Conservation (phyloP, 1,139 yeast species). For the Citeromyces hawaiiensis region DNA sequence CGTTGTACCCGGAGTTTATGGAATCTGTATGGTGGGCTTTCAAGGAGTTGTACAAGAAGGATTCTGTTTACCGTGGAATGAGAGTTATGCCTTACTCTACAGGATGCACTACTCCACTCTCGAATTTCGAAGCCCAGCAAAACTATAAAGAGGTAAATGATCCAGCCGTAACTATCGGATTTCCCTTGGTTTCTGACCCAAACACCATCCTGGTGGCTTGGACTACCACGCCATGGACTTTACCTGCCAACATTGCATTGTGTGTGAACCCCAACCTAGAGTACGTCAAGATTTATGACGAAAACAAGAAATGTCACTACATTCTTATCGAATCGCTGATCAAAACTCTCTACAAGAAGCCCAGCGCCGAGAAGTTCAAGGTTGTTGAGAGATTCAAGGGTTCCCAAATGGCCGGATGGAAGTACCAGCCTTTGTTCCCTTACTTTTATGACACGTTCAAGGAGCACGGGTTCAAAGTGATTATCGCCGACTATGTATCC, state of each 20-base stretch:
- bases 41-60: constrained; percentile 73
- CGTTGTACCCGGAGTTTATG: constrained; percentile 91
- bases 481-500: constrained; percentile 74
- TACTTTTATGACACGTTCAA: constrained; percentile 67
- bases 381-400: constrained; percentile 74
- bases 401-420: constrained; percentile 60
- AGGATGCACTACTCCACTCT: constrained; percentile 90
- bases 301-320: constrained; percentile 67
- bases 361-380: constrained; percentile 78
- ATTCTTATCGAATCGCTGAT: constrained; percentile 74
- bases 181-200: constrained; percentile 70
- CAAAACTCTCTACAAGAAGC: constrained; percentile 82
- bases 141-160: constrained; percentile 95
- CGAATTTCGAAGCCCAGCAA: constrained; percentile 97
- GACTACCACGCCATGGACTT: constrained; percentile 99
- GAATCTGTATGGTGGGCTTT: constrained; percentile 99
- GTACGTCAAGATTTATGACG: constrained; percentile 85
- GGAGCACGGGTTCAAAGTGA: constrained; percentile 71
- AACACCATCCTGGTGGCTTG: constrained; percentile 84
- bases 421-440: constrained; percentile 73
- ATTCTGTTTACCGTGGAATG: constrained; percentile 84
- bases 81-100: constrained; percentile 99
- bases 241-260: constrained; percentile 85
- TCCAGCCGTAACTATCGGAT: constrained; percentile 91
- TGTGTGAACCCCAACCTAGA: constrained; percentile 88